Evolutionary conservation across 108 stramenopile species (phyloP).

Genomic region (Cyclotella kingstonii): DNA sequence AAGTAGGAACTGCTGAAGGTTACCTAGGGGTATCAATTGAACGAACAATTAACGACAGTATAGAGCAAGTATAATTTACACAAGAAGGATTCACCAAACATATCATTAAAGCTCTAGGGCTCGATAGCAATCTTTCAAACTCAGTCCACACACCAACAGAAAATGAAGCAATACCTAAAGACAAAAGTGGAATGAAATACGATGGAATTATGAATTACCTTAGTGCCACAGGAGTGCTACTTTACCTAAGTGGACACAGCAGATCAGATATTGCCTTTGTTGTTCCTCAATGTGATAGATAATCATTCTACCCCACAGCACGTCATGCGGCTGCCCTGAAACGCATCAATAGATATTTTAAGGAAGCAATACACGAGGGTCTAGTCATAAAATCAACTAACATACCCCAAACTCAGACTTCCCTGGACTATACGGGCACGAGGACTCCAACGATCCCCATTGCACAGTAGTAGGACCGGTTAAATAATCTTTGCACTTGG

Average conservation of each 20-base stretch:
- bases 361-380: conserved; percentile 5
- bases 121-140: background rate
- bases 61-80: conserved; percentile 21
- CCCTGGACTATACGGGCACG: conserved; percentile 20
- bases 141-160: background rate
- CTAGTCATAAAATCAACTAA: conserved; percentile 21
- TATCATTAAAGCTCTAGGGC: background rate
- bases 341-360: background rate
- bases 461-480: conserved; percentile 47
- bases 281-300: conserved; percentile 23
- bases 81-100: conserved; percentile 33
- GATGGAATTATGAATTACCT: conserved; percentile 12
- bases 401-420: conserved; percentile 1
- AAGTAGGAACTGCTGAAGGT: background rate
- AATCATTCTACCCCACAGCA: background rate
- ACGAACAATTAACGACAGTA: background rate
- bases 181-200: conserved; percentile 2
- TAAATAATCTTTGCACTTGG: conserved; percentile 29
- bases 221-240: conserved; percentile 44
- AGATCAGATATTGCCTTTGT: conserved; percentile 42
- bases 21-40: conserved; percentile 49
- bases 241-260: conserved; percentile 42
- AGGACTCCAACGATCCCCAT: conserved; percentile 30
- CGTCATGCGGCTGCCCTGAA: background rate
- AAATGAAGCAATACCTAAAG: conserved; percentile 9